A percentile compares a stretch with the other conserved stretches of the same genome.
phyloP scores from a whole-genome alignment of 1,284 basidiomycete genomes.

The Sporisorium exsertum region DNA sequence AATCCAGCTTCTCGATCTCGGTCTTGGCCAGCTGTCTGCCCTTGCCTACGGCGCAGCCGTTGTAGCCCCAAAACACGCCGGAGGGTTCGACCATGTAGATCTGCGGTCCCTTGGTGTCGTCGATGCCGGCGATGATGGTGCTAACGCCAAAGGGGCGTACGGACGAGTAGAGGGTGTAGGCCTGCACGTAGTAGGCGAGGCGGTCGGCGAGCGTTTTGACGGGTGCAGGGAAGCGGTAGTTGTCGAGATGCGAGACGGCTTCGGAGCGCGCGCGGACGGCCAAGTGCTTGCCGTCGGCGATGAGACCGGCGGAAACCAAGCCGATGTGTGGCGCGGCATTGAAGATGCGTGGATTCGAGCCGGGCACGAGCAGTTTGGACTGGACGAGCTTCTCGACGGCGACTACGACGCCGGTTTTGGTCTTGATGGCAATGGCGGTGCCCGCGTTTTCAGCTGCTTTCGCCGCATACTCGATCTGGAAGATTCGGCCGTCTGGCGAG shows the following conservation, averaged over 20 bases:
- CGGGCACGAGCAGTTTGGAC: slow-evolving; percentile 94
- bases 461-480: slow-evolving; percentile 97
- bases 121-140: slow-evolving; percentile 88
- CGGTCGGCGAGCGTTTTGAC: slow-evolving; percentile 88
- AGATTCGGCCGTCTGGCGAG: slow-evolving; percentile 97
- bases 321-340: slow-evolving; percentile 93
- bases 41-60: slow-evolving; percentile 84
- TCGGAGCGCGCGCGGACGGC: slow-evolving; percentile 88
- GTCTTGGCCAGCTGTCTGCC: slow-evolving; percentile 97
- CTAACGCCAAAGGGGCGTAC: slow-evolving; percentile 97
- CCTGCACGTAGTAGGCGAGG: slow-evolving; percentile 88
- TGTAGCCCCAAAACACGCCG: slow-evolving; percentile 82
- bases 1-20: slow-evolving; percentile 93
- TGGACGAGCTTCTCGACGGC: slow-evolving; percentile 98
- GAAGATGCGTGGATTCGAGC: slow-evolving; percentile 91
- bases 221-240: slow-evolving; percentile 81
- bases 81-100: slow-evolving; percentile 95
- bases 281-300: slow-evolving; percentile 92
- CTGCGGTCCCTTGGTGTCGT: slow-evolving; percentile 79
- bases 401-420: slow-evolving; percentile 88
- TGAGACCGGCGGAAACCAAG: slow-evolving; percentile 82
- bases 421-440: slow-evolving; percentile 79
- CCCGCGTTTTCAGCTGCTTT: slow-evolving; percentile 99
- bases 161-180: slow-evolving; percentile 97
- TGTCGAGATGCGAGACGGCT: slow-evolving; percentile 80